Evolutionary conservation across 495 filamentous ascomycete genomes (phyloP), one percentile per base, ranked within the genome.

Genomic region (Xylaria curta): DNA sequence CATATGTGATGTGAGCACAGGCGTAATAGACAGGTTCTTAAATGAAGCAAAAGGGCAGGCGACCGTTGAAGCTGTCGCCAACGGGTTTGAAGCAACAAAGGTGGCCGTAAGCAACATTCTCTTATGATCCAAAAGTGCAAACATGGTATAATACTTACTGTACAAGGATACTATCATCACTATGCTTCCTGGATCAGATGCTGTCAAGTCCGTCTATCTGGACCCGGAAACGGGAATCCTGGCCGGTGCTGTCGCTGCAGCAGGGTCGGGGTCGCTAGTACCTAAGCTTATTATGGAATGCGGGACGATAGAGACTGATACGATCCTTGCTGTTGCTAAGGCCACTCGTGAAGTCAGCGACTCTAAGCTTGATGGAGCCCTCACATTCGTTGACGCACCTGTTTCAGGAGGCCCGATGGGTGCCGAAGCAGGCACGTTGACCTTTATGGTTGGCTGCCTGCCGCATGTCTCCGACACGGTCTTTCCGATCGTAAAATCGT

Each of bases 1-100:
- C 68, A 79, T 87, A 58, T 81, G 82, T 69, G 85, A 87, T 72
- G 79, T 87, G 54, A 83, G 83, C 74, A 75, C 67, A 15, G 77
- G 72, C 7, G 81, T 83, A 17, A 75, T 82, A 4, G 70, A 77
- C 12, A 70, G 79, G 15, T 83, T 85, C 72, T 72, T 78, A 54
- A 70, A 79, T 26, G 81, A 81, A 70, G 73, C 74, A 17, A 63
- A 75, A 47, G 66, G 76, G 28, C 63, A 72, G 28, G 75, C 73
- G 0, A 66, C 75, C 1, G 78, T 80, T 0, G 42, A 73, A 24
- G 47, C 76, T 2, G 56, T 76, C 13, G 26, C 13, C 4, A 78
- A 77, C 24, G 71, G 81, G n/a, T 80, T 81, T 46, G 78, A 86
- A 63, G 81, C 84, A 33, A 80, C 81, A 15, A 80, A 86, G 71